Conservation (phyloP, 345 rosid species). For the Erodium maritimum region DNA sequence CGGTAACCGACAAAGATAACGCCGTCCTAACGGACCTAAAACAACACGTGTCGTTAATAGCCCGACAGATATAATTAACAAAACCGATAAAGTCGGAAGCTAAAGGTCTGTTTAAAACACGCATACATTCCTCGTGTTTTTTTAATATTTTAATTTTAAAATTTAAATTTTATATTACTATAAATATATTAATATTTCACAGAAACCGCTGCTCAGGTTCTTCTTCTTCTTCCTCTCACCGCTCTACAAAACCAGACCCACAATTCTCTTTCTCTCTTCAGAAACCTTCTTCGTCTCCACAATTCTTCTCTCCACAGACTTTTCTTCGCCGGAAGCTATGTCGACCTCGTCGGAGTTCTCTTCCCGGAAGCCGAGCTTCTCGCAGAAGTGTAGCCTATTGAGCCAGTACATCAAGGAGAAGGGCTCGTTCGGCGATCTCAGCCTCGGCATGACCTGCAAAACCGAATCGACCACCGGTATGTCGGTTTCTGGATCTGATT, state of each 20-base stretch:
- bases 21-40: background rate
- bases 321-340: constrained; percentile 20
- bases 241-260: background rate
- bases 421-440: constrained; percentile 70
- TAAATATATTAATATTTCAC: background rate
- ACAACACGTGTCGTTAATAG: background rate
- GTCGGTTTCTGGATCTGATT: constrained; percentile 1
- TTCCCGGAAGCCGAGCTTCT: constrained; percentile 50
- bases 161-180: background rate
- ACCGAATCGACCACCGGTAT: constrained; percentile 21
- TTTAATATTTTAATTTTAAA: no score
- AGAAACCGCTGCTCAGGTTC: background rate
- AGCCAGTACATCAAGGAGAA: constrained; percentile 72
- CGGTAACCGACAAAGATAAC: background rate
- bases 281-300: background rate
- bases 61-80: background rate
- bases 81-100: background rate
- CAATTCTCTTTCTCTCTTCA: background rate
- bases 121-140: constrained; percentile 48
- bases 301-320: no score
- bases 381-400: constrained; percentile 50
- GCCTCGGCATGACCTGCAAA: constrained; percentile 50
- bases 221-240: background rate
- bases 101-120: background rate
- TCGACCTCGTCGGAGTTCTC: constrained; percentile 40